Percentiles rank a stretch among this genome's conserved stretches.
Evolutionary conservation across 345 rosid genomes (phyloP).

Genomic region (Ceriops decandra): DNA sequence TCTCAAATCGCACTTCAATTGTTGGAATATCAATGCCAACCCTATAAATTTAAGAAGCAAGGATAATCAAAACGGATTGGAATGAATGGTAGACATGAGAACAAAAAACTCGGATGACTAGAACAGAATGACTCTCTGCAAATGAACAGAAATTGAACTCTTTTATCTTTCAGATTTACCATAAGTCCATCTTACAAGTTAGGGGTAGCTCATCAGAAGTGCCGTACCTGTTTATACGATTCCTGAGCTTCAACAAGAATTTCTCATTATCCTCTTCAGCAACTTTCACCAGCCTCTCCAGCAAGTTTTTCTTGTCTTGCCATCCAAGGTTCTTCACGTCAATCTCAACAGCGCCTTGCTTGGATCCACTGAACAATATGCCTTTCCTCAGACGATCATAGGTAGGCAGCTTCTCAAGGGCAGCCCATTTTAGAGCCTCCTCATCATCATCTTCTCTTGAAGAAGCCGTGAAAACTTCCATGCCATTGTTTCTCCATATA

Average conservation of each 20-base stretch:
- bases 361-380: conserved; percentile 25
- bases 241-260: conserved; percentile 26
- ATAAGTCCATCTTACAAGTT: background rate
- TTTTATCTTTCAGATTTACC: no score
- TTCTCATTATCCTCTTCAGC: conserved; percentile 27
- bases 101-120: background rate
- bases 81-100: background rate
- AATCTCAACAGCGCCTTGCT: conserved; percentile 11
- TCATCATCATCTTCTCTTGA: conserved; percentile 36
- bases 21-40: conserved; percentile 50
- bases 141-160: no score
- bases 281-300: conserved; percentile 24
- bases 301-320: conserved; percentile 17
- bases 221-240: conserved; percentile 21
- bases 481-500: background rate
- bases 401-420: conserved; percentile 49
- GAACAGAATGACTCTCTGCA: background rate
- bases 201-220: no score
- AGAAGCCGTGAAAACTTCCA: conserved; percentile 16
- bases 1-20: conserved; percentile 49
- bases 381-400: conserved; percentile 44
- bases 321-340: conserved; percentile 30
- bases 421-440: conserved; percentile 55
- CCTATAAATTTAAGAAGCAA: conserved; percentile 18
- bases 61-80: background rate